These are phyloP conservation scores for Wickerhamomyces subpelliculosus DNA, from an alignment of 805 yeast species.

Conservation along the genomic window DNA sequence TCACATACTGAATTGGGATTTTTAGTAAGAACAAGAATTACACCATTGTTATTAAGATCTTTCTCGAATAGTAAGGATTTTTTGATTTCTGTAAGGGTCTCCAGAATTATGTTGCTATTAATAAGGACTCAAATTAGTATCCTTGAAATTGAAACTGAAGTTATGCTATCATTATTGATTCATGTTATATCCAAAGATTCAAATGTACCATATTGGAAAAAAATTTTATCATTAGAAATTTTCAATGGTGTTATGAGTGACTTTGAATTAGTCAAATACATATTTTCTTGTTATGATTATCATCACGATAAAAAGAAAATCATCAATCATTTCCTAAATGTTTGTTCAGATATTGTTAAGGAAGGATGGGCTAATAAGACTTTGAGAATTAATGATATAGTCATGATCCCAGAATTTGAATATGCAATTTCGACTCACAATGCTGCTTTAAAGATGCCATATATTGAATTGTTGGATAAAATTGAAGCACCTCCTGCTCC, in stretches of 20 bases:
- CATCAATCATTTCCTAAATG: slow-evolving; percentile 44
- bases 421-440: slow-evolving; percentile 33
- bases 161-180: slow-evolving; percentile 65
- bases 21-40: slow-evolving; percentile 57
- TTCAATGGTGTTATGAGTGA: slow-evolving; percentile 56
- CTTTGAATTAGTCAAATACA: slow-evolving; percentile 38
- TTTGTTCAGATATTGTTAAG: slow-evolving; percentile 30
- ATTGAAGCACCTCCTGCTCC: slow-evolving; percentile 67
- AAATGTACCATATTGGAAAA: slow-evolving; percentile 62
- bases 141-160: slow-evolving; percentile 74
- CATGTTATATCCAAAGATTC: slow-evolving; percentile 60
- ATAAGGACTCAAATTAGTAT: slow-evolving; percentile 47
- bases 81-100: slow-evolving; percentile 65
- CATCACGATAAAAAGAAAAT: slow-evolving; percentile 51
- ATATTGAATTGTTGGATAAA: slow-evolving; percentile 77
- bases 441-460: slow-evolving; percentile 44
- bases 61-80: slow-evolving; percentile 56
- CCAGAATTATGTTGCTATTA: slow-evolving; percentile 61
- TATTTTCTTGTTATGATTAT: slow-evolving; percentile 60
- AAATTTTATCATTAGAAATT: slow-evolving; percentile 65
- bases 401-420: slow-evolving; percentile 17
- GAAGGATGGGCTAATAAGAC: slow-evolving; percentile 23
- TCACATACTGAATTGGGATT: slow-evolving; percentile 58
- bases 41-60: slow-evolving; percentile 68
- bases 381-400: slow-evolving; percentile 27